Base-by-base conservation (phyloP, 179 eudicot genomes). In the Corrigiola litoralis region DNA sequence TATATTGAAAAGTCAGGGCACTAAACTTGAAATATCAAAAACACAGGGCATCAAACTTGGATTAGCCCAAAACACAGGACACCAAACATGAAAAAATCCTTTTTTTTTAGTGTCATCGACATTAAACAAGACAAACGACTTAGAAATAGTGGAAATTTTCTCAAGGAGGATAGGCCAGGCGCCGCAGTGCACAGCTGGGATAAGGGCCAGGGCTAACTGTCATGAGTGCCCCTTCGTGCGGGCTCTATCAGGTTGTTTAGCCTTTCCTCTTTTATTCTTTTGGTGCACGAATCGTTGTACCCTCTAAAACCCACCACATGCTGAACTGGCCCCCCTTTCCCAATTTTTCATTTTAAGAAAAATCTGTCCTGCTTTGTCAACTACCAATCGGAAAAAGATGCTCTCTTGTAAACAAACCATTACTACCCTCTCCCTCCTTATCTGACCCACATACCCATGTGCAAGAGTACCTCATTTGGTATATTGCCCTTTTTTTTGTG, bases 381-480 rank as follows among this genome's bases (percentile, higher is more conserved):
- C 68, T 29, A 63, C 63, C 58, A 64, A 56, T 54, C 37, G 38
- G 27, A 50, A 71, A 32, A 56, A 71, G 75, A 64, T 63, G 68
- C 75, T 64, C 65, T 13, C 20, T 25, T 56, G 16, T 36, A 54
- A 69, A 69, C 66, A 63, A 61, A 62, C 14, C 44, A 33, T 28
- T 20, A 25, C 36, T 20, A 36, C 14, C 47, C 38, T 58, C 56
- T 47, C 62, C 36, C 40, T n/a, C 24, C 4, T 25, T 36, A 24
- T 16, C 41, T 44, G 28, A 53, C 65, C 77, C 65, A 62, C 72
- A 25, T 14, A 12, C 45, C 77, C 72, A 73, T 67, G 77, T 73
- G 77, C 77, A 60, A 45, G 50, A 50, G 25, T 71, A 38, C 75
- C 58, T 13, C 40, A 20, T 48, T 27, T 17, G 13, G 42, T 42